Conservation (phyloP, 2,329 filamentous ascomycete genomes). For the Drechslera avenae region DNA sequence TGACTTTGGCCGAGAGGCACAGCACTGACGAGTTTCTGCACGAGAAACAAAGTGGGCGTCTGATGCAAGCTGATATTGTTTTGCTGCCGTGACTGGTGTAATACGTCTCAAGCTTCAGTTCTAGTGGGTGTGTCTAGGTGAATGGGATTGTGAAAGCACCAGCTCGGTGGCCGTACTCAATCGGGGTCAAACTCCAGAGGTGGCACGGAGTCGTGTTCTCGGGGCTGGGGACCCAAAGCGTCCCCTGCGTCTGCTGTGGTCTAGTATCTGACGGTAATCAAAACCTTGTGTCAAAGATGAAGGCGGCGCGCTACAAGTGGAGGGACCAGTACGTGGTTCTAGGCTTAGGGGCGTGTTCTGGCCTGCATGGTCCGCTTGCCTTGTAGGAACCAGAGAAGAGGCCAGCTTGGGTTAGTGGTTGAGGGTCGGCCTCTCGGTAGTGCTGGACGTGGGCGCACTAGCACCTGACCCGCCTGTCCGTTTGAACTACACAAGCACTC, state of each 20-base stretch:
- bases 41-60: neutral
- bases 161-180: slow-evolving; percentile 15
- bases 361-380: neutral
- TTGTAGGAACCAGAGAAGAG: slow-evolving; percentile 1
- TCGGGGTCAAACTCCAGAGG: slow-evolving; percentile 5
- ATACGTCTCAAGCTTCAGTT: slow-evolving; percentile 23
- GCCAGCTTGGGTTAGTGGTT: slow-evolving; percentile 7
- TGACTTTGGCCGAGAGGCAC: neutral
- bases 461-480: neutral
- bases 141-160: slow-evolving; percentile 9
- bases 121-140: slow-evolving; percentile 4
- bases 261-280: neutral
- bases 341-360: slow-evolving; percentile 3
- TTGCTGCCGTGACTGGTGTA: slow-evolving; percentile 27
- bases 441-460: slow-evolving; percentile 2
- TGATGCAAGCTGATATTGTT: slow-evolving; percentile 17
- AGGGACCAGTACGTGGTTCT: neutral
- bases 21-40: no score
- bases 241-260: slow-evolving; percentile 7
- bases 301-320: neutral
- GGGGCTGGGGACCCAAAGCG: neutral
- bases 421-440: slow-evolving; percentile 8
- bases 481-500: neutral
- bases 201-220: slow-evolving; percentile 2
- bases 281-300: neutral